These are phyloP conservation scores for Annulohypoxylon stygium DNA, from an alignment of 495 filamentous ascomycete species.

Conservation along the genomic window DNA sequence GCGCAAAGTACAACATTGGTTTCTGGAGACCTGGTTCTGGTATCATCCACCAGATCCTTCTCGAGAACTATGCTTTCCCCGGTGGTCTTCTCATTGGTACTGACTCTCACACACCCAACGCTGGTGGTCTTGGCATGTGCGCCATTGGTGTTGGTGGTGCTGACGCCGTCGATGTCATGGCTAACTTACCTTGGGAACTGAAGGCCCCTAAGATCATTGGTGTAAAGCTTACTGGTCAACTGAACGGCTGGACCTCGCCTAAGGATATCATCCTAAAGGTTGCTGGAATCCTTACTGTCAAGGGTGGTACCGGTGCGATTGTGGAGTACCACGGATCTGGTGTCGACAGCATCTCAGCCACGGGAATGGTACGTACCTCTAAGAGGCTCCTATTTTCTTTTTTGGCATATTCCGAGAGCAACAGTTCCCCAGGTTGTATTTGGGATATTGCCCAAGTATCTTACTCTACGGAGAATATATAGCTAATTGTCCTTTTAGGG, in stretches of 20 bases:
- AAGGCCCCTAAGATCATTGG: slow-evolving; percentile 98
- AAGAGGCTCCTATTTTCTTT: slow-evolving; percentile 65
- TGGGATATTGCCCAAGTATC: background rate
- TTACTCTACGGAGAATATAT: background rate
- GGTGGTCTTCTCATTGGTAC: slow-evolving; percentile 98
- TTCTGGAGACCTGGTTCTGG: slow-evolving; percentile 99
- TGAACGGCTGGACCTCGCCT: slow-evolving; percentile 94
- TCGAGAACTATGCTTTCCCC: slow-evolving; percentile 99
- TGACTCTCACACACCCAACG: slow-evolving; percentile 98
- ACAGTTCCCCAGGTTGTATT: background rate
- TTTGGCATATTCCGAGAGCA: background rate
- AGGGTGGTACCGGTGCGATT: slow-evolving; percentile 97
- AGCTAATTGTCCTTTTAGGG: background rate
- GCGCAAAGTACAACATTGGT: slow-evolving; percentile 99
- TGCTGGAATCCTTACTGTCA: slow-evolving; percentile 95
- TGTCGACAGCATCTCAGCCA: slow-evolving; percentile 73
- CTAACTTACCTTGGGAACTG: slow-evolving; percentile 96
- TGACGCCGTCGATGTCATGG: slow-evolving; percentile 99
- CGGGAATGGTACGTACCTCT: slow-evolving; percentile 77
- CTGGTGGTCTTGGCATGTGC: slow-evolving; percentile 94
- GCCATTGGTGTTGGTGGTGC: slow-evolving; percentile 99
- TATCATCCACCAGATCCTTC: slow-evolving; percentile 99
- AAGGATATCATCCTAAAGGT: slow-evolving; percentile 99
- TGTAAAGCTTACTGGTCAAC: slow-evolving; percentile 88
- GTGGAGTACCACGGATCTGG: slow-evolving; percentile 96